A percentile compares a stretch with the other conserved stretches of the same genome.
Evolutionary conservation across 108 stramenopile species (phyloP).

Genomic region (Cyclotella cryptica): DNA sequence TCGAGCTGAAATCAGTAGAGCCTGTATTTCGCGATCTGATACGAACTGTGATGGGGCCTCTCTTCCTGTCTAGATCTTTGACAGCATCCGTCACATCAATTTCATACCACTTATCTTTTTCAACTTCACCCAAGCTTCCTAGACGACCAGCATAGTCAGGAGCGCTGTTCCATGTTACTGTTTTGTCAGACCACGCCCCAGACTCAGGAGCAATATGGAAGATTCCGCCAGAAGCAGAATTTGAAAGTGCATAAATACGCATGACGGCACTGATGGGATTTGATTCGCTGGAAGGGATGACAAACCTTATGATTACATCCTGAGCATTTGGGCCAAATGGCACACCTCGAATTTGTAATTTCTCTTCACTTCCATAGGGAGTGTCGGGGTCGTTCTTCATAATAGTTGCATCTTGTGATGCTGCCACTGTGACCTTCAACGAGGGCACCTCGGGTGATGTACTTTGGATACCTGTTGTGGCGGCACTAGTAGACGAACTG

Average conservation of each 20-base stretch:
- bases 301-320: slow-evolving; percentile 35
- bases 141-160: slow-evolving; percentile 30
- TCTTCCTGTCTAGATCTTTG: slow-evolving; percentile 20
- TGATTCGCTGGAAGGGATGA: slow-evolving; percentile 28
- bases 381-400: slow-evolving; percentile 31
- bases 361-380: slow-evolving; percentile 12
- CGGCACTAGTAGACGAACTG: slow-evolving; percentile 8
- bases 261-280: slow-evolving; percentile 24
- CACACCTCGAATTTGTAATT: slow-evolving; percentile 17
- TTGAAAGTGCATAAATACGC: slow-evolving; percentile 22
- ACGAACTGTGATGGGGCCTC: slow-evolving; percentile 28
- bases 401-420: slow-evolving; percentile 27
- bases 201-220: slow-evolving; percentile 30
- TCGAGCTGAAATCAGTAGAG: slow-evolving; percentile 39
- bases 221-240: slow-evolving; percentile 42
- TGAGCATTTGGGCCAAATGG: slow-evolving; percentile 31
- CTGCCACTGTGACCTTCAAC: slow-evolving; percentile 7
- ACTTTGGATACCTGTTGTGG: background rate
- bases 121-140: slow-evolving; percentile 24
- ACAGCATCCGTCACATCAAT: slow-evolving; percentile 37
- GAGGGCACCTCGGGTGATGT: slow-evolving; percentile 1
- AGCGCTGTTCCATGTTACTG: slow-evolving; percentile 52
- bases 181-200: slow-evolving; percentile 37
- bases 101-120: slow-evolving; percentile 46
- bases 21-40: slow-evolving; percentile 19